Conservation (phyloP, 108 stramenopile species). For the Schizochytrium sp. region DNA sequence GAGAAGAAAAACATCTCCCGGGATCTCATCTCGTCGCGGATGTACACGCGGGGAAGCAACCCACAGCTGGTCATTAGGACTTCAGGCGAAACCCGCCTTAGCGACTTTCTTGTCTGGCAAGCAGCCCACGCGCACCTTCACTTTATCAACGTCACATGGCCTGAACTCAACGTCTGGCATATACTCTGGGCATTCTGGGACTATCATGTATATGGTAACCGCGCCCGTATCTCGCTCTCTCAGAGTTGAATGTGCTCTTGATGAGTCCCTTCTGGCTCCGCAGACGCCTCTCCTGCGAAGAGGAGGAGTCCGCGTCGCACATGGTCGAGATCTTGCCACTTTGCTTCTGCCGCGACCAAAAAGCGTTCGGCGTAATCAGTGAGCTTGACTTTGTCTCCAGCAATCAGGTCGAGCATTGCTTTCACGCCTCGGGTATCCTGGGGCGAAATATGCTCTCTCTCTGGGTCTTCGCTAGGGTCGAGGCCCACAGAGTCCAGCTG, state of each 20-base stretch:
- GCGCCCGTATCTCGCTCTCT: background rate
- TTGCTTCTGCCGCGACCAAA: background rate
- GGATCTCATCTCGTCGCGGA: constrained; percentile 31
- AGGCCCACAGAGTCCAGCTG: too few species aligned
- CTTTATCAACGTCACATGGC: constrained; percentile 87
- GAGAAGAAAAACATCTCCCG: constrained; percentile 51
- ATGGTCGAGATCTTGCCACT: background rate
- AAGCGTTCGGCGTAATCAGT: background rate
- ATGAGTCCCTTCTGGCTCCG: background rate
- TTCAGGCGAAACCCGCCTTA: constrained; percentile 80
- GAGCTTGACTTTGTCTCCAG: background rate
- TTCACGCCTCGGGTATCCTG: background rate
- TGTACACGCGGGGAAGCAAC: constrained; percentile 39
- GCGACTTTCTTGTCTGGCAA: constrained; percentile 90
- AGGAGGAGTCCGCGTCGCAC: background rate
- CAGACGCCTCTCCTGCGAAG: background rate
- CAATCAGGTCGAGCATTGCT: background rate
- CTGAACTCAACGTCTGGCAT: constrained; percentile 63
- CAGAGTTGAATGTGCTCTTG: background rate
- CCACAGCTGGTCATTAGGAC: constrained; percentile 89
- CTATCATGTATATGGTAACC: background rate
- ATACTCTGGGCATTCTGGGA: constrained; percentile 24
- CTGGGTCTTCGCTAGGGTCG: too few species aligned
- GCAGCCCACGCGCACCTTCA: constrained; percentile 85
- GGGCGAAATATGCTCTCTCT: background rate